A percentile compares a stretch with the other conserved stretches of the same genome.
Evolutionary conservation across 1,284 basidiomycete genomes (phyloP).

Genomic region (Papiliotrema fonsecae): DNA sequence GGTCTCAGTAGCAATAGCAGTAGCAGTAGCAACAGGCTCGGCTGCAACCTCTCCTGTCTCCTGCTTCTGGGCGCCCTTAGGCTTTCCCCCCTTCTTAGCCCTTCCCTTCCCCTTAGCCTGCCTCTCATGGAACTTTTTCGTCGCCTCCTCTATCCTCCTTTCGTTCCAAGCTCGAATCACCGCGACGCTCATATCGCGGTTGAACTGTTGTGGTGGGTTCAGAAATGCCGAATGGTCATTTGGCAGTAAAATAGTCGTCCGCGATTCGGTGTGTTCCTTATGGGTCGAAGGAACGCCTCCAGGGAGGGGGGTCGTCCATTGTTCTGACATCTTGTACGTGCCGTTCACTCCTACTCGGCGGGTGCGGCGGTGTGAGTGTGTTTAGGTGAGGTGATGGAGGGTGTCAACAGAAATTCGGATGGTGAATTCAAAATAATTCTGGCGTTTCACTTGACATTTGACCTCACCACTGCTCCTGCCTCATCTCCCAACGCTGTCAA

Average conservation of each 20-base stretch:
- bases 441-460: too few species aligned
- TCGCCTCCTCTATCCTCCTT: conserved; percentile 55
- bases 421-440: too few species aligned
- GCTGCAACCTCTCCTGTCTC: background rate
- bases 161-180: conserved; percentile 74
- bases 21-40: too few species aligned
- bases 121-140: conserved; percentile 16
- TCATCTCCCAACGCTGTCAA: too few species aligned
- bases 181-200: conserved; percentile 86
- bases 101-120: conserved; percentile 9
- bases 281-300: conserved; percentile 63
- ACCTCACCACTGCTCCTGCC: too few species aligned
- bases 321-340: background rate
- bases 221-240: conserved; percentile 78
- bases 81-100: conserved; percentile 26
- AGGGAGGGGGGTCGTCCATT: conserved; percentile 35
- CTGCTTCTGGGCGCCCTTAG: conserved; percentile 3
- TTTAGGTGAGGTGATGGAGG: too few species aligned
- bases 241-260: conserved; percentile 73
- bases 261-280: conserved; percentile 77
- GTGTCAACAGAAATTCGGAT: too few species aligned
- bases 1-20: too few species aligned
- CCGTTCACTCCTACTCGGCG: too few species aligned
- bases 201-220: conserved; percentile 98
- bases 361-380: too few species aligned